Evolutionary conservation across 2,329 filamentous ascomycete genomes (phyloP).

Genomic region (Cyclaneusma minus): DNA sequence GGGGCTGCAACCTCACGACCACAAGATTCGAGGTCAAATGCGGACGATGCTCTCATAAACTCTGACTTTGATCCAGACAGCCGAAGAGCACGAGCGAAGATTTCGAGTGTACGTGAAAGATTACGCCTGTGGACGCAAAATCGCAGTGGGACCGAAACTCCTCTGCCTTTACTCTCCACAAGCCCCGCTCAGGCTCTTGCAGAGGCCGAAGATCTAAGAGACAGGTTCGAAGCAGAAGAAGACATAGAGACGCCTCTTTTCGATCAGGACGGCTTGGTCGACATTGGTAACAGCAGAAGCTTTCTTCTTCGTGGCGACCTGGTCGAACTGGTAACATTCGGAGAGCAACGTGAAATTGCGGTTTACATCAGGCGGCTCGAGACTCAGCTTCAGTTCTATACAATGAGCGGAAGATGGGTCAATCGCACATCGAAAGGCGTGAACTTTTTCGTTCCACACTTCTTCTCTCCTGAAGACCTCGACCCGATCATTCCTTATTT

Average conservation of each 20-base stretch:
- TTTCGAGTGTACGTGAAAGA: too few species aligned
- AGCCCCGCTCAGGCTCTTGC: too few species aligned
- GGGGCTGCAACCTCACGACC: too few species aligned
- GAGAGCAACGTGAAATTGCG: slow-evolving; percentile 24
- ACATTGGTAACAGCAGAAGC: slow-evolving; percentile 17
- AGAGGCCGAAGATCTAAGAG: too few species aligned
- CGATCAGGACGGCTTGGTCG: slow-evolving; percentile 30
- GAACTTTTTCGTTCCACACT: slow-evolving; percentile 28
- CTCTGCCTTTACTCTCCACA: too few species aligned
- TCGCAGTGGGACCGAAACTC: too few species aligned
- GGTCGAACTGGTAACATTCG: slow-evolving; percentile 13
- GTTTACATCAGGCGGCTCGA: slow-evolving; percentile 29
- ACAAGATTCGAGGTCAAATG: too few species aligned
- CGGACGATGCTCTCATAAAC: too few species aligned
- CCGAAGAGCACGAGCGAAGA: too few species aligned
- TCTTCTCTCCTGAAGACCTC: slow-evolving; percentile 25
- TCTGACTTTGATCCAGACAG: too few species aligned
- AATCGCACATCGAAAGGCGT: slow-evolving; percentile 19
- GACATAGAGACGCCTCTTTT: slow-evolving; percentile 19
- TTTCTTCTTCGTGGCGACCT: slow-evolving; percentile 19
- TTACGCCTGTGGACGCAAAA: too few species aligned
- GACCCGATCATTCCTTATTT: slow-evolving; percentile 27
- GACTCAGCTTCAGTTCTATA: slow-evolving; percentile 28
- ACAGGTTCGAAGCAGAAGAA: too few species aligned
- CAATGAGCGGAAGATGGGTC: slow-evolving; percentile 31